Conservation (phyloP, 176 grass and related monocot genomes). For the Bonia amplexicaulis region DNA sequence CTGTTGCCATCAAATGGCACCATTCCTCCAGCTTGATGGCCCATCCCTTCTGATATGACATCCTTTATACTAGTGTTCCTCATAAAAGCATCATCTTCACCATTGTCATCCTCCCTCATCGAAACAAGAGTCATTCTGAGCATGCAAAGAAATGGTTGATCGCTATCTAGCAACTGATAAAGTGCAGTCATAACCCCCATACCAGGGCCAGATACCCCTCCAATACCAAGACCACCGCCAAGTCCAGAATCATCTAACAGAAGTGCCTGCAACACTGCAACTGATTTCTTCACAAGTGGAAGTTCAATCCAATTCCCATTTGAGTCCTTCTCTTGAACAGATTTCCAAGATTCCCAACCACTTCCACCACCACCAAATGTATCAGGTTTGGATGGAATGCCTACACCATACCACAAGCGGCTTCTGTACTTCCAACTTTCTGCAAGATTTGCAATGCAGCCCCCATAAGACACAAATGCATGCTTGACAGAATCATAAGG, state of each 20-base stretch:
- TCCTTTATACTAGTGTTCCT: slow-evolving; percentile 59
- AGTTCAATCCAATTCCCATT: slow-evolving; percentile 88
- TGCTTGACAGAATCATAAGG: slow-evolving; percentile 94
- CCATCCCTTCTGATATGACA: slow-evolving; percentile 51
- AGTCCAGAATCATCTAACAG: slow-evolving; percentile 96
- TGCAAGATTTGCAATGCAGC: slow-evolving; percentile 70
- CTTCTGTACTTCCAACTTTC: slow-evolving; percentile 98
- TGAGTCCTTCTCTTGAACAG: slow-evolving; percentile 72
- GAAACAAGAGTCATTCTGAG: slow-evolving; percentile 91
- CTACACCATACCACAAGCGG: slow-evolving; percentile 91
- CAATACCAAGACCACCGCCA: slow-evolving; percentile 87
- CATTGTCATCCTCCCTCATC: slow-evolving; percentile 92
- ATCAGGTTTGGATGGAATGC: slow-evolving; percentile 66
- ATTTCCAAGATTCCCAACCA: slow-evolving; percentile 73
- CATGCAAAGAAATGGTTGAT: slow-evolving; percentile 99
- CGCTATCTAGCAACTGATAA: slow-evolving; percentile 93
- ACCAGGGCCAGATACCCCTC: slow-evolving; percentile 92
- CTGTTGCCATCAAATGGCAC: slow-evolving; percentile 58
- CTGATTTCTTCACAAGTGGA: slow-evolving; percentile 92
- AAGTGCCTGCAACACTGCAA: slow-evolving; percentile 88
- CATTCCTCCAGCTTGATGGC: slow-evolving; percentile 37
- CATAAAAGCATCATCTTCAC: slow-evolving; percentile 66
- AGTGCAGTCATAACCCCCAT: slow-evolving; percentile 92
- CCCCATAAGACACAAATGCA: slow-evolving; percentile 96
- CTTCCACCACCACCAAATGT: slow-evolving; percentile 79